phyloP scores from a whole-genome alignment of 768 basidiomycete species.

The Steccherinum ochraceum region DNA sequence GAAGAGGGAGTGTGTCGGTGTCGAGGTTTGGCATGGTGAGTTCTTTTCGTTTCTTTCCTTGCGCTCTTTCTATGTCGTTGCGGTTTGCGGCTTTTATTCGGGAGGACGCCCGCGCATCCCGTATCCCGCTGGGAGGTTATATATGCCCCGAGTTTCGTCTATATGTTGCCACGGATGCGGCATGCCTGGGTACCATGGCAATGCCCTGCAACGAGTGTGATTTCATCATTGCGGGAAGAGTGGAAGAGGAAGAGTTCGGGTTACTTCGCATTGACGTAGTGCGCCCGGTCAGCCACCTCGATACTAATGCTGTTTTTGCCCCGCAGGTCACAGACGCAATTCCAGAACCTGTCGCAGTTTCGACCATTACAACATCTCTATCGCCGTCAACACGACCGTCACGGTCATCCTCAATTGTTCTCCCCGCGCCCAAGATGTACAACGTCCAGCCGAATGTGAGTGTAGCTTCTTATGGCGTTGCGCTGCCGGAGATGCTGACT shows the following conservation, averaged over 20 bases:
- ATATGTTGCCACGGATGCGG: no score
- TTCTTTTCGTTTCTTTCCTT: background rate
- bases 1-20: slow-evolving; percentile 49
- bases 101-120: no score
- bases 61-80: background rate
- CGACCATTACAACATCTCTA: slow-evolving; percentile 3
- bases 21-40: slow-evolving; percentile 57
- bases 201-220: no score
- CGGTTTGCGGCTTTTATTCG: background rate
- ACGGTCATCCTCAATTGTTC: slow-evolving; percentile 18
- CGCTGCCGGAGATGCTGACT: background rate
- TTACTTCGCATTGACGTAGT: no score
- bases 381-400: slow-evolving; percentile 14
- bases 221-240: no score
- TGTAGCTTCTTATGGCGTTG: background rate
- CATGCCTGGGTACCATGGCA: no score
- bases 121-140: no score
- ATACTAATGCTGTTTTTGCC: background rate
- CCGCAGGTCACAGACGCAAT: slow-evolving; percentile 1
- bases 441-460: slow-evolving; percentile 6
- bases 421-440: slow-evolving; percentile 8
- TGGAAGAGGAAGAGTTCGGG: no score
- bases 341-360: slow-evolving; percentile 5
- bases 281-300: no score
- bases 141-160: no score